These are phyloP conservation scores for Diplosphaera chodatii DNA, from an alignment of 139 green algal species.

Conservation along the genomic window DNA sequence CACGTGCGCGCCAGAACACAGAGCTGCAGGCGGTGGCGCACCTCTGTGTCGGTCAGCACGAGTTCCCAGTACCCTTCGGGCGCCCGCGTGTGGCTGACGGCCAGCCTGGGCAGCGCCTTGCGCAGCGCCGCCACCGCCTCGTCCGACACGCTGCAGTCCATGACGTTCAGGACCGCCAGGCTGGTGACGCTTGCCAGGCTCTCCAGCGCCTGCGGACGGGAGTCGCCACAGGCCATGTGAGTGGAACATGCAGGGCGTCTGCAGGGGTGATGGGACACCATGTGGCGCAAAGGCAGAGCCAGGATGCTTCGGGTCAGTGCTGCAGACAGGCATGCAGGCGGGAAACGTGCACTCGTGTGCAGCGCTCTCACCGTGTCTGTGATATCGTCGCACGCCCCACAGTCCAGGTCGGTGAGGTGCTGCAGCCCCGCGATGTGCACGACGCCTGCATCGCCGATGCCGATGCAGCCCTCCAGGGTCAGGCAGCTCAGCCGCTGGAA, in stretches of 20 bases:
- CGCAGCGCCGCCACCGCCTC: background rate
- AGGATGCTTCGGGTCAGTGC: too few species aligned
- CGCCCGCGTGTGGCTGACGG: background rate
- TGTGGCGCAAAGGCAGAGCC: too few species aligned
- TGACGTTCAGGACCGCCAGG: background rate
- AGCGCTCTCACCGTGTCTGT: background rate
- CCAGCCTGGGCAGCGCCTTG: background rate
- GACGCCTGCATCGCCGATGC: background rate
- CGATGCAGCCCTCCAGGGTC: background rate
- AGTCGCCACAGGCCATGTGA: too few species aligned
- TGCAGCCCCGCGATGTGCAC: background rate
- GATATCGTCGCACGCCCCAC: background rate
- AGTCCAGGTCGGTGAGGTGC: background rate
- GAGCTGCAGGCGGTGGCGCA: background rate
- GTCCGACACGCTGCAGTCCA: background rate
- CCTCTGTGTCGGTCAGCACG: background rate
- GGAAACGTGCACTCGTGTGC: too few species aligned
- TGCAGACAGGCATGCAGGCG: too few species aligned
- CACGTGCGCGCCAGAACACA: too few species aligned
- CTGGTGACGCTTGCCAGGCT: background rate
- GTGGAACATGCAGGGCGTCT: too few species aligned
- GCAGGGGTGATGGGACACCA: too few species aligned
- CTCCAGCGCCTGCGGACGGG: background rate
- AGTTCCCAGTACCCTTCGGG: background rate
- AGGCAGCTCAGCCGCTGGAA: background rate